Conservation (phyloP, 2,329 filamentous ascomycete genomes). For the Scedosporium dehoogii region DNA sequence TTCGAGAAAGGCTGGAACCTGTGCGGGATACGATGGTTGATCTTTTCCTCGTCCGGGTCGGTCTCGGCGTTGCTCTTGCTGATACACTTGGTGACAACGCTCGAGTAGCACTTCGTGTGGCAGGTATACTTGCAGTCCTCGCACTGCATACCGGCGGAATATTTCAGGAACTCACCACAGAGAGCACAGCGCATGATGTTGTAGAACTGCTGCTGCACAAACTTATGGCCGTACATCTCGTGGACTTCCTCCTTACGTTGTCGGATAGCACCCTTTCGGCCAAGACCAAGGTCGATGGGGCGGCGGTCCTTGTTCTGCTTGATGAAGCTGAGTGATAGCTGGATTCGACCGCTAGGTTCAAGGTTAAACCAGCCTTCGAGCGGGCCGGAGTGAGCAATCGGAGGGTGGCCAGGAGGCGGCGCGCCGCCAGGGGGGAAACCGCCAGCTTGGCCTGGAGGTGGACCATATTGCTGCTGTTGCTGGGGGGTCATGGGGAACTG, state of each 20-base stretch:
- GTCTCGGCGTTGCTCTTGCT: slow-evolving; percentile 98
- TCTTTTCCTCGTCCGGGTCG: slow-evolving; percentile 97
- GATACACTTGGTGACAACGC: slow-evolving; percentile 98
- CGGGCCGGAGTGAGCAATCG: slow-evolving; percentile 44
- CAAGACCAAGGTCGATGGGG: slow-evolving; percentile 79
- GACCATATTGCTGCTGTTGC: slow-evolving; percentile 26
- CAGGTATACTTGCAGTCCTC: slow-evolving; percentile 99
- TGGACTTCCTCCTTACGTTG: slow-evolving; percentile 97
- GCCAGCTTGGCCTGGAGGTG: slow-evolving; percentile 30
- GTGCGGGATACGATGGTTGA: slow-evolving; percentile 98
- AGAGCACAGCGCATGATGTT: slow-evolving; percentile 99
- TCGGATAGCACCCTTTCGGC: slow-evolving; percentile 89
- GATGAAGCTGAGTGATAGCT: slow-evolving; percentile 81
- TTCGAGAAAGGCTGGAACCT: slow-evolving; percentile 95
- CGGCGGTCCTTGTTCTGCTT: slow-evolving; percentile 81
- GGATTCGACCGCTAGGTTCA: slow-evolving; percentile 86
- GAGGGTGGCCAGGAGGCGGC: slow-evolving; percentile 27
- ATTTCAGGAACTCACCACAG: slow-evolving; percentile 96
- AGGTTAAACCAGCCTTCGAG: slow-evolving; percentile 97
- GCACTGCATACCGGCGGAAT: slow-evolving; percentile 97
- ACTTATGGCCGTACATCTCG: slow-evolving; percentile 99
- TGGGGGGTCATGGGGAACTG: slow-evolving; percentile 49
- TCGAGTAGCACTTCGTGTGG: slow-evolving; percentile 92
- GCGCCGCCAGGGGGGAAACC: slow-evolving; percentile 21
- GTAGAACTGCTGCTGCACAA: slow-evolving; percentile 97